Base-by-base conservation (phyloP, 495 filamentous ascomycete species). In the Penicillium dipodomyicola region DNA sequence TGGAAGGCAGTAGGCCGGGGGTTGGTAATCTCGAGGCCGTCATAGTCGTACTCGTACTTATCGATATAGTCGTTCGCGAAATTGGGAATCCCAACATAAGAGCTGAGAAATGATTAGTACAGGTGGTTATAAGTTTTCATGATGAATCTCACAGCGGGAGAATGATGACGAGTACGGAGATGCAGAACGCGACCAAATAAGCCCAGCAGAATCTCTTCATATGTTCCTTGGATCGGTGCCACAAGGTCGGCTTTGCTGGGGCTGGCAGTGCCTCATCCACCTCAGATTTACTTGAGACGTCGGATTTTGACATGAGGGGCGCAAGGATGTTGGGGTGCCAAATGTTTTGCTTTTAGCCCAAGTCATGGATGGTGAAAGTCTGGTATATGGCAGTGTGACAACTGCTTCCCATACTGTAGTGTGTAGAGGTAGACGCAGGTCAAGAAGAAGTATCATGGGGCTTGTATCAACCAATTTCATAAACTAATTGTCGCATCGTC, bases 151-250 rank as follows among this genome's bases (percentile, higher is more conserved):
- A 71, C 68, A 72, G 33, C 0, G 69, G 69, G 3, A 72, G 58
- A 17, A 70, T 43, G 2, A 54, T 56, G 5, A 70, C 57, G 1
- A 72, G 45, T 7, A 72, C 52, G 9, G 62, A 49, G 17, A 55
- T 44, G 35, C 60, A 55, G 15, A 70, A 43, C 9, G 29, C 58
- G n/a, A 70, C 56, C 25, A 65, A 33, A 54, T 72, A 70, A 0
- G 57, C 32, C 67, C 67, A 72, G 67, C 69, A 72, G 63, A 67
- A 61, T 44, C 56, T 65, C 52, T 68, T 70, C 65, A 72, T 65
- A 32, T 70, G 67, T 15, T 47, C 25, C 48, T 60, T 64, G 39
- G 62, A 70, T 42, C 65, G 59, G 32, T 67, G 58, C 56, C 63
- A 64, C 37, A 59, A 23, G 23, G 61, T 63, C 3, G 67, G 63